Base-by-base conservation (phyloP, 2,329 filamentous ascomycete genomes). In the Teratosphaeria destructans region DNA sequence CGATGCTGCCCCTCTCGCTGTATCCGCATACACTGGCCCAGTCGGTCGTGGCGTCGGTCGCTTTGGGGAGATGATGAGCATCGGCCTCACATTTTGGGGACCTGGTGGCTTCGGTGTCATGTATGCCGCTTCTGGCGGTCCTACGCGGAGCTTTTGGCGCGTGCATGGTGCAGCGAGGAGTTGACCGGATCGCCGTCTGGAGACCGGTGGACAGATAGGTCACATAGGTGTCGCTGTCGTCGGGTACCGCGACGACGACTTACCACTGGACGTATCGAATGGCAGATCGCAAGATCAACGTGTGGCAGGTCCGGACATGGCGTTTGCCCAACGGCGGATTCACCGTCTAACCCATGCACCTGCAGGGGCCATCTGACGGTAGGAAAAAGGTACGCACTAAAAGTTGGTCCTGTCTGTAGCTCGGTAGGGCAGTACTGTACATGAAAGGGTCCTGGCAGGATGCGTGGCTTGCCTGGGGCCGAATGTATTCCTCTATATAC, bases 401-500 rank as follows among this genome's bases (percentile, higher is more conserved):
- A 23, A 8, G 16, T 27, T 49, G n/a, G n/a, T 32, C 16, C 19
- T 32, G 54, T n/a, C 37, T n/a, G 12, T 43, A 43, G 37, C 37
- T 29, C 35, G 26, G 59, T 59, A 61, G 37, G 59, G 59, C 60
- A 56, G 60, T 27, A 35, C 12, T 35, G 43, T 49, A 49, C 43
- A 49, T 49, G 54, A 58, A 57, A 61, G 60, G 57, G 57, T 57
- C 49, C 55, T 43, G 39, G 19, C 37, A 19, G 39, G 14, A 47
- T 47, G 57, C 39, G 47, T 57, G 60, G 57, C 54, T 59, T 52
- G 60, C 55, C 65, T 64, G 60, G 67, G 63, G 61, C 63, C 64
- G 60, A 52, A 60, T 60, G 60, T 64, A 65, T 63, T 65, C 64
- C 65, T 23, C 23, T 65, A 67, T 69, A 69, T 66, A 66, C 66